Percentiles rank a stretch among this genome's conserved stretches.
Conservation (phyloP, 805 yeast species). For the Metschnikowia vanudenii region DNA sequence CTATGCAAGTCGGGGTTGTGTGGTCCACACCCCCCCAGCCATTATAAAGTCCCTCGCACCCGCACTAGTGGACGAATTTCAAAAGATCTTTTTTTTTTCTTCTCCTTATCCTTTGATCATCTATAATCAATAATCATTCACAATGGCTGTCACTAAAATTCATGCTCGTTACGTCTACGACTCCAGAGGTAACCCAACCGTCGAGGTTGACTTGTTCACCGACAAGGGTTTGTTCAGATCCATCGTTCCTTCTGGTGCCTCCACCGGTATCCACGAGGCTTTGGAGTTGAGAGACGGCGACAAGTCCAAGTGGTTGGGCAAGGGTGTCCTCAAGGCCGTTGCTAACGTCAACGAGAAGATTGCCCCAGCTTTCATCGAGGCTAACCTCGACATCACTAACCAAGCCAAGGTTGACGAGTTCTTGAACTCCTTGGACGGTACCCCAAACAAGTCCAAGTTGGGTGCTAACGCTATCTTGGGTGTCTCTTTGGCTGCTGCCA, state of each 20-base stretch:
- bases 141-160: conserved; percentile 83
- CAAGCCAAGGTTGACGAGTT: conserved; percentile 86
- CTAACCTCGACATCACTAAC: conserved; percentile 78
- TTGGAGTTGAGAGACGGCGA: conserved; percentile 98
- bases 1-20: conserved; percentile 22
- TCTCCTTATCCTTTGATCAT: conserved; percentile 2
- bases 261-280: conserved; percentile 99
- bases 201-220: conserved; percentile 95
- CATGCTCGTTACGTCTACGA: conserved; percentile 97
- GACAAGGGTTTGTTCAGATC: conserved; percentile 93
- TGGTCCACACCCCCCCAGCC: conserved; percentile 21
- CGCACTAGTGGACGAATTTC: conserved; percentile 11
- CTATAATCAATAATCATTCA: conserved; percentile 14
- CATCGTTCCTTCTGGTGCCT: conserved; percentile 99
- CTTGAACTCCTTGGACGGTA: conserved; percentile 86
- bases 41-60: conserved; percentile 15
- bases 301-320: conserved; percentile 96
- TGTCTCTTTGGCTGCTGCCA: conserved; percentile 95
- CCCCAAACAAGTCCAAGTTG: conserved; percentile 93
- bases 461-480: conserved; percentile 99
- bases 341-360: conserved; percentile 91
- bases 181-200: conserved; percentile 99
- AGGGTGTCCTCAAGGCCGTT: conserved; percentile 97
- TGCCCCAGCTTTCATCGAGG: conserved; percentile 89
- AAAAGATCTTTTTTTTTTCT: conserved; percentile 8